These are phyloP conservation scores for Suillus cothurnatus DNA, from an alignment of 768 basidiomycete species.

Conservation along the genomic window DNA sequence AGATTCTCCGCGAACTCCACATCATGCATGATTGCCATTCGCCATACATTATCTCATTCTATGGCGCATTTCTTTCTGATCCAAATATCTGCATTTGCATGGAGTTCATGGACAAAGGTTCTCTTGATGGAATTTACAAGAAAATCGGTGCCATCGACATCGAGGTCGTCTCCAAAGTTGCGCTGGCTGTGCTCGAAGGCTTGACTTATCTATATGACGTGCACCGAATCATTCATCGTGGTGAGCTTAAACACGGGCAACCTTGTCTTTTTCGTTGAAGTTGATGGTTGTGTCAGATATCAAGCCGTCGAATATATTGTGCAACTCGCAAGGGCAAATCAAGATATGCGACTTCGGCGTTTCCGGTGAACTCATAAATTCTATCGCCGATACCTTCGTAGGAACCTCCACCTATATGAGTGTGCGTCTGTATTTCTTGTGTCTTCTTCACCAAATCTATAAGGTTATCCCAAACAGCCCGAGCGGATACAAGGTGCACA, in stretches of 20 bases:
- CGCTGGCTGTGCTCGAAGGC: conserved; percentile 93
- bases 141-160: conserved; percentile 92
- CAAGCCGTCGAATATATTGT: conserved; percentile 98
- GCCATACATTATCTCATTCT: conserved; percentile 94
- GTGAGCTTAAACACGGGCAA: conserved; percentile 47
- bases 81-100: conserved; percentile 99
- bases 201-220: conserved; percentile 97
- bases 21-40: conserved; percentile 99
- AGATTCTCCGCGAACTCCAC: conserved; percentile 95
- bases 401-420: conserved; percentile 99
- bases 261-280: conserved; percentile 15
- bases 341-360: conserved; percentile 99
- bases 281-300: conserved; percentile 64
- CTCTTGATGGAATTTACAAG: conserved; percentile 94
- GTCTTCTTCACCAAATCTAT: conserved; percentile 18
- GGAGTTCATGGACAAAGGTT: conserved; percentile 95
- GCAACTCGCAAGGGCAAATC: conserved; percentile 92
- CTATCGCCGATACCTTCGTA: conserved; percentile 98
- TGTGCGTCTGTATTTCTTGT: conserved; percentile 50
- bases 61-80: conserved; percentile 94
- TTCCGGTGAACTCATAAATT: conserved; percentile 97
- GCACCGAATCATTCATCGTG: conserved; percentile 97
- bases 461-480: conserved; percentile 57
- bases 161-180: conserved; percentile 90
- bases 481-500: conserved; percentile 99